A percentile compares a stretch with the other conserved stretches of the same genome.
These are phyloP conservation scores for Panaeolus papilionaceus DNA, from an alignment of 768 basidiomycete species.

Conservation along the genomic window DNA sequence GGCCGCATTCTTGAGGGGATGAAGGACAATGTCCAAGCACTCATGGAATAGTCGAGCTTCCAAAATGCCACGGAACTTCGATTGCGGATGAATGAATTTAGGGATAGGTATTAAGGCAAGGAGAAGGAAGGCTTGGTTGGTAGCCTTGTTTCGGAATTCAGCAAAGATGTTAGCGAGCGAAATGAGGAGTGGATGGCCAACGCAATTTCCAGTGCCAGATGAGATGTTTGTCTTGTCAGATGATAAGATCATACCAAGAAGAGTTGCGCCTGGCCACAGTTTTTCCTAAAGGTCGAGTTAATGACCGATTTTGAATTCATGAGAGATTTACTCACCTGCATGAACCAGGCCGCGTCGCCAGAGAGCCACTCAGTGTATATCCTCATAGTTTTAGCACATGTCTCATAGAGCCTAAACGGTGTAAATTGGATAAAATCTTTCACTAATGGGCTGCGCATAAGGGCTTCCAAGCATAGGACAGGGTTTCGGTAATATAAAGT, in stretches of 20 bases:
- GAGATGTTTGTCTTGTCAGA: conserved; percentile 23
- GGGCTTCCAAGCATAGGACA: conserved; percentile 34
- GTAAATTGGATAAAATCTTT: conserved; percentile 29
- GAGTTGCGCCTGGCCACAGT: conserved; percentile 31
- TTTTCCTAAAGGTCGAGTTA: conserved; percentile 20
- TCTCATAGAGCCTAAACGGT: conserved; percentile 18
- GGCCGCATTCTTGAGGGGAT: conserved; percentile 37
- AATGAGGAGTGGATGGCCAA: conserved; percentile 38
- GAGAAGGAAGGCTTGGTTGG: conserved; percentile 31
- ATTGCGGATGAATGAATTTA: conserved; percentile 31
- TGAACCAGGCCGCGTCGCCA: conserved; percentile 25
- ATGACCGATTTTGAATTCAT: conserved; percentile 7
- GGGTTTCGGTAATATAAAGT: conserved; percentile 35
- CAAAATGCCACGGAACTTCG: conserved; percentile 33
- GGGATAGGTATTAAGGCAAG: conserved; percentile 38
- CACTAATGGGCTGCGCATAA: conserved; percentile 34
- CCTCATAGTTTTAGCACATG: conserved; percentile 14
- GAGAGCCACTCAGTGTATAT: conserved; percentile 30
- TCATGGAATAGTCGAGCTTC: conserved; percentile 34
- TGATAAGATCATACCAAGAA: conserved; percentile 33
- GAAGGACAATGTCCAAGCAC: conserved; percentile 35
- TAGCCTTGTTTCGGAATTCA: conserved; percentile 20
- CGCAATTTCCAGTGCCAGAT: conserved; percentile 34
- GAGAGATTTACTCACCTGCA: conserved; percentile 27
- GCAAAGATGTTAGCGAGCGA: conserved; percentile 38